These are phyloP conservation scores for Penicillium canescens DNA, from an alignment of 495 filamentous ascomycete species.

Conservation along the genomic window DNA sequence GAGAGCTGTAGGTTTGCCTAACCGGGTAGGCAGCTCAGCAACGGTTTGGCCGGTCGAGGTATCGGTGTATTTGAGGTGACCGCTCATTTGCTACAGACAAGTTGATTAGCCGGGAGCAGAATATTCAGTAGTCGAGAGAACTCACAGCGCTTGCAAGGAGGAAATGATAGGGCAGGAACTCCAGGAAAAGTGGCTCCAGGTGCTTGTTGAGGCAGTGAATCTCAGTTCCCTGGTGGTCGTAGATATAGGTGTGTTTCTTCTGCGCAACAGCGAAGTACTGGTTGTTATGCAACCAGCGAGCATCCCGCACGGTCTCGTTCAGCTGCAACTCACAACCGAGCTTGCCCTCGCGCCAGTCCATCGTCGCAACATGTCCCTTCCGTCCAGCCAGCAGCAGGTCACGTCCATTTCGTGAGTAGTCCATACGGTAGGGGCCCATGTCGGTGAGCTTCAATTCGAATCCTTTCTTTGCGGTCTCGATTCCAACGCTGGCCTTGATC, in stretches of 20 bases:
- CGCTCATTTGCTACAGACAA: slow-evolving; percentile 65
- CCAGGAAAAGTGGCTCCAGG: slow-evolving; percentile 89
- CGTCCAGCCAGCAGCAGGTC: slow-evolving; percentile 81
- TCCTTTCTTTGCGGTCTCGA: slow-evolving; percentile 85
- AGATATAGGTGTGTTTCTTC: slow-evolving; percentile 96
- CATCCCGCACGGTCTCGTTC: slow-evolving; percentile 84
- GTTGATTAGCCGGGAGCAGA: slow-evolving; percentile 1
- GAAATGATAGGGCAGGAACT: slow-evolving; percentile 96
- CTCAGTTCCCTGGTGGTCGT: slow-evolving; percentile 85
- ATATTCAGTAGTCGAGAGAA: slow-evolving; percentile 5
- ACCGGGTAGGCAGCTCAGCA: slow-evolving; percentile 76
- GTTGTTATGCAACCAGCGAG: slow-evolving; percentile 92
- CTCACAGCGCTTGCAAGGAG: slow-evolving; percentile 81
- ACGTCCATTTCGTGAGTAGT: slow-evolving; percentile 87
- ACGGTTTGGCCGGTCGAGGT: slow-evolving; percentile 88
- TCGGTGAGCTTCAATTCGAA: slow-evolving; percentile 85
- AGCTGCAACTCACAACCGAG: slow-evolving; percentile 89
- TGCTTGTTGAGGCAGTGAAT: slow-evolving; percentile 87
- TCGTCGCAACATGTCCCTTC: slow-evolving; percentile 93
- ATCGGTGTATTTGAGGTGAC: slow-evolving; percentile 91
- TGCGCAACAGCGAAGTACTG: slow-evolving; percentile 97
- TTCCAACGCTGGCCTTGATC: slow-evolving; percentile 68
- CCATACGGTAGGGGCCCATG: slow-evolving; percentile 81
- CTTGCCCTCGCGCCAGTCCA: slow-evolving; percentile 94
- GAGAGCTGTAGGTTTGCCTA: slow-evolving; percentile 81